Percentiles rank a stretch among this genome's conserved stretches.
phyloP scores from a whole-genome alignment of 164 flowering plant species.

The Umbellularia californica region DNA sequence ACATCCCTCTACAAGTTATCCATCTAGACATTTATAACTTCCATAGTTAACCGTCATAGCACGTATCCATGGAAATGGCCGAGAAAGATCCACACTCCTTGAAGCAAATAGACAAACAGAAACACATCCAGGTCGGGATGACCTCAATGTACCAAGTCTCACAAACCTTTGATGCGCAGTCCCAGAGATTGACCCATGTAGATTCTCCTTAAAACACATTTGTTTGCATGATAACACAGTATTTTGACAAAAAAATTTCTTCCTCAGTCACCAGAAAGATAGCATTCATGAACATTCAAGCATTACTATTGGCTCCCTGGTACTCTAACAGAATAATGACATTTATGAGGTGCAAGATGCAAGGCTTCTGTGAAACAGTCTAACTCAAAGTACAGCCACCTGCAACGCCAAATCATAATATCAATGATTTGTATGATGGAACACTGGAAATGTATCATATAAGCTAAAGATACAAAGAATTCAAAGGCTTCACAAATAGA shows the following conservation, averaged over 20 bases:
- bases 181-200: constrained; percentile 1
- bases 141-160: constrained; percentile 1
- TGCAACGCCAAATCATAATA: constrained; percentile 3
- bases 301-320: not conserved
- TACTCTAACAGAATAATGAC: not conserved
- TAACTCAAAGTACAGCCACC: not conserved
- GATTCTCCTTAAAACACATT: constrained; percentile 15
- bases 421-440: not conserved
- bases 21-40: constrained; percentile 11
- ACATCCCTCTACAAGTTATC: constrained; percentile 18
- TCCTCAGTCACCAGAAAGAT: not conserved
- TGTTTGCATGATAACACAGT: constrained; percentile 8
- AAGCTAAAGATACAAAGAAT: not conserved
- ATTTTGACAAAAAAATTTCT: not conserved
- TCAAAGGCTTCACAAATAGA: not conserved
- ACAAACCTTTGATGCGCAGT: constrained; percentile 2
- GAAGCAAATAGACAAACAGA: not conserved
- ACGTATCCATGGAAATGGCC: constrained; percentile 6
- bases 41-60: constrained; percentile 19
- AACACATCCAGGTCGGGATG: constrained; percentile 8
- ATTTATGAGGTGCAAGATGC: not conserved
- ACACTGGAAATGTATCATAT: not conserved
- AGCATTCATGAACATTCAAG: not conserved
- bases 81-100: constrained; percentile 9
- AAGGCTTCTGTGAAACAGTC: not conserved